Evolutionary conservation across 495 filamentous ascomycete species (phyloP).

Genomic region (Hyphodiscus hymeniophilus): DNA sequence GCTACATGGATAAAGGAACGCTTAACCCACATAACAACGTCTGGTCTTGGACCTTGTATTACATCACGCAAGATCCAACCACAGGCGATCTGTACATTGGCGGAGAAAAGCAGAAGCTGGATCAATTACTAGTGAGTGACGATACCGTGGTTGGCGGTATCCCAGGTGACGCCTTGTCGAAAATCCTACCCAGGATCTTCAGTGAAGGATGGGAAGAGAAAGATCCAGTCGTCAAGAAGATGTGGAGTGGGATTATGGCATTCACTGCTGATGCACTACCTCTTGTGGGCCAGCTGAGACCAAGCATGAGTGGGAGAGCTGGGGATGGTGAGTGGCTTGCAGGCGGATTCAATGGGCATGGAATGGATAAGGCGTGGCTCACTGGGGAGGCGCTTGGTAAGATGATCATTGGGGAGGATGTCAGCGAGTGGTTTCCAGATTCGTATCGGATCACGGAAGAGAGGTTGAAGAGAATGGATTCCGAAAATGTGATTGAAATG

Average conservation of each 20-base stretch:
- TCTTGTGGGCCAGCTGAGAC: constrained; percentile 35
- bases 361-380: constrained; percentile 41
- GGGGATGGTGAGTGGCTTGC: constrained; percentile 35
- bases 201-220: constrained; percentile 12
- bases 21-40: constrained; percentile 7
- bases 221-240: constrained; percentile 4
- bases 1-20: constrained; percentile 17
- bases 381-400: constrained; percentile 32
- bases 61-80: constrained; percentile 59
- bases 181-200: not conserved
- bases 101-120: constrained; percentile 40
- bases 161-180: constrained; percentile 10
- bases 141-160: constrained; percentile 43
- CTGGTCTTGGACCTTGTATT: constrained; percentile 47
- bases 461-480: constrained; percentile 16
- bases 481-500: no score
- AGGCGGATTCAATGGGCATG: constrained; percentile 38
- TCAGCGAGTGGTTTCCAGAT: constrained; percentile 26
- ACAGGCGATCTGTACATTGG: constrained; percentile 55
- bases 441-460: constrained; percentile 38
- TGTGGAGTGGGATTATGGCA: constrained; percentile 40
- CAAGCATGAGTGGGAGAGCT: constrained; percentile 22
- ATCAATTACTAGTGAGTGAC: constrained; percentile 38
- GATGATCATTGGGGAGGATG: constrained; percentile 28
- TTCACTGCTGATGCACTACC: constrained; percentile 37